Percentiles rank a stretch among this genome's conserved stretches.
Evolutionary conservation across 768 basidiomycete genomes (phyloP).

Genomic region (Trametes sanguinea): DNA sequence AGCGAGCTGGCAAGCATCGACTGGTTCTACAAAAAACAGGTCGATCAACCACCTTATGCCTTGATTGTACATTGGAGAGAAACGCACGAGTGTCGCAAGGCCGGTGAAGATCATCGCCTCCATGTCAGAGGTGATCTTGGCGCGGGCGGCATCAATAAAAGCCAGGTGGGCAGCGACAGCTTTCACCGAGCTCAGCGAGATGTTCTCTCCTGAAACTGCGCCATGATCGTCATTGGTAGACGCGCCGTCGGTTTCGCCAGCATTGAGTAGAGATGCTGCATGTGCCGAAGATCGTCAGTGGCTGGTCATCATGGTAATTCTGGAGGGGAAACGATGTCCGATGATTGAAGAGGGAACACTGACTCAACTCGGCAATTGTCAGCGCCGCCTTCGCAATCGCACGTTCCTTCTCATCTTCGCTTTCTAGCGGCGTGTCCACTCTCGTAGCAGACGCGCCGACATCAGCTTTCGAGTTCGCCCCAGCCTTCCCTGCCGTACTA

Average conservation of each 20-base stretch:
- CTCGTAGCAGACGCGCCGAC: conserved; percentile 7
- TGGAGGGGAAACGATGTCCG: no score
- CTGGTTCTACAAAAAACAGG: conserved; percentile 63
- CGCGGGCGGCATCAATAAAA: conserved; percentile 70
- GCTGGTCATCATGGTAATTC: no score
- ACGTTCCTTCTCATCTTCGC: conserved; percentile 82
- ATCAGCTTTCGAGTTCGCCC: conserved; percentile 16
- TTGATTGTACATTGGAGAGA: neutral
- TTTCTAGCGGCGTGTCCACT: conserved; percentile 35
- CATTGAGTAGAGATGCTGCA: conserved; percentile 19
- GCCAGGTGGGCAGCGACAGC: conserved; percentile 71
- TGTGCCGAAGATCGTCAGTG: neutral
- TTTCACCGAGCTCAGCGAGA: conserved; percentile 70
- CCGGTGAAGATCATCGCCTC: conserved; percentile 86
- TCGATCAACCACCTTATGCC: no score
- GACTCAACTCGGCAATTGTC: conserved; percentile 88
- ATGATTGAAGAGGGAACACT: conserved; percentile 30
- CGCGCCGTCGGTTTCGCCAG: conserved; percentile 6
- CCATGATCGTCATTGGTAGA: neutral
- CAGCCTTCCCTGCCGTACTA: neutral
- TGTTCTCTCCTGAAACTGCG: neutral
- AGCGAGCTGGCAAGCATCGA: conserved; percentile 88
- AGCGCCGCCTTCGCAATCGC: conserved; percentile 93
- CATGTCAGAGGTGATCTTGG: conserved; percentile 82
- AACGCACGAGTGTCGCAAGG: conserved; percentile 69